Percentiles rank a stretch among this genome's conserved stretches.
These are phyloP conservation scores for Hypoxylon sp. DNA, from an alignment of 2,329 filamentous ascomycete genomes.

Conservation along the genomic window DNA sequence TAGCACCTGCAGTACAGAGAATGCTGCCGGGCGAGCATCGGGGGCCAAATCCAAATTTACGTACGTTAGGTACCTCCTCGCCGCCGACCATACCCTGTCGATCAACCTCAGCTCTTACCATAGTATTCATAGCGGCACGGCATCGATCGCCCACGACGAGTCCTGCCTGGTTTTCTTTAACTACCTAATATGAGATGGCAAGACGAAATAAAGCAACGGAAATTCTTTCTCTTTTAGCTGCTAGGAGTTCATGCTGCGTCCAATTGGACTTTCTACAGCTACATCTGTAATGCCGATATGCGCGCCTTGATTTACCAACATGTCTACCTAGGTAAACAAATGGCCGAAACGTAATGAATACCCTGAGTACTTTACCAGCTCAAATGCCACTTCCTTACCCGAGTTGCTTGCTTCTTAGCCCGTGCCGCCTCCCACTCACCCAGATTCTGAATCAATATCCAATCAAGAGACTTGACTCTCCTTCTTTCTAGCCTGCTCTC, in stretches of 20 bases:
- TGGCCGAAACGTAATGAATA: background rate
- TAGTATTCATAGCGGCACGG: background rate
- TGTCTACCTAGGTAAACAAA: too few relatives aligned
- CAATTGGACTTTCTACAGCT: too few relatives aligned
- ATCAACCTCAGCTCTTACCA: background rate
- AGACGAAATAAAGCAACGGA: too few relatives aligned
- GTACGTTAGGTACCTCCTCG: background rate
- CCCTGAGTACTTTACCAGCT: background rate
- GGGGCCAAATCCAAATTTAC: slow-evolving; percentile 6
- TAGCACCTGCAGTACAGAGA: background rate
- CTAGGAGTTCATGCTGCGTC: too few relatives aligned
- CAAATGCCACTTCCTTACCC: slow-evolving; percentile 23
- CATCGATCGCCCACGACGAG: background rate
- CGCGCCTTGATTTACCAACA: too few relatives aligned
- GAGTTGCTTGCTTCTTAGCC: slow-evolving; percentile 38
- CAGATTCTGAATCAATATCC: slow-evolving; percentile 41
- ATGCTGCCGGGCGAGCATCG: background rate
- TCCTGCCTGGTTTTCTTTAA: too few relatives aligned
- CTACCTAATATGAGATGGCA: too few relatives aligned
- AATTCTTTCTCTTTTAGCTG: too few relatives aligned
- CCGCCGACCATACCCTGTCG: too few relatives aligned
- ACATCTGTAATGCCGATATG: too few relatives aligned
- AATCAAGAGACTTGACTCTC: slow-evolving; percentile 37
- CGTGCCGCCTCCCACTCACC: slow-evolving; percentile 40
- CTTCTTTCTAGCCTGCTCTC: slow-evolving; percentile 29